phyloP scores from a whole-genome alignment of 2,329 filamentous ascomycete genomes.

The Aspergillus aculeatus region DNA sequence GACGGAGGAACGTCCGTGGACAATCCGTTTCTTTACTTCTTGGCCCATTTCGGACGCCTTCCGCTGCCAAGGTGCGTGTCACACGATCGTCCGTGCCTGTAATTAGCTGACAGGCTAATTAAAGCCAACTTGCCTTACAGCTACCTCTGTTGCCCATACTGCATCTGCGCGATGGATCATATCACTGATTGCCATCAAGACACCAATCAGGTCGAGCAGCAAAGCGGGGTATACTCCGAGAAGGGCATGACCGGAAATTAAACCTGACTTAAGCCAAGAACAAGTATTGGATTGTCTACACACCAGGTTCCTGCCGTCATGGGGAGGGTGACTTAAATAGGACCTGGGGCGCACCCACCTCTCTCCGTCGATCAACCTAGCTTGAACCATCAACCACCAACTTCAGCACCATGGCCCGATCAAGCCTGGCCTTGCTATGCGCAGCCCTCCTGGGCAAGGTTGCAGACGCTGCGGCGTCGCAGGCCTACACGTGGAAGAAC shows the following conservation, averaged over 20 bases:
- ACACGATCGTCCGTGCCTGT: not conserved
- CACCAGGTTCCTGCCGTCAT: not conserved
- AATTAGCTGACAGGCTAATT: not conserved
- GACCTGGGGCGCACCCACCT: not conserved
- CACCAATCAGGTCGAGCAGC: not conserved
- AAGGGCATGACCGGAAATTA: not conserved
- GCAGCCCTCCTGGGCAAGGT: constrained; percentile 8
- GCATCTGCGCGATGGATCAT: not conserved
- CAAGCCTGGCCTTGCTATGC: not conserved
- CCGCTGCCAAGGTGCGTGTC: not conserved
- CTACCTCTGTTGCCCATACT: not conserved
- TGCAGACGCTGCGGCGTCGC: constrained; percentile 22
- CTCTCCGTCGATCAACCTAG: not conserved
- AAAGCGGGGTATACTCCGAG: not conserved
- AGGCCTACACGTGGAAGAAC: constrained; percentile 46
- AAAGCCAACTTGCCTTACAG: not conserved
- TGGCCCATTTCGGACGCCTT: not conserved
- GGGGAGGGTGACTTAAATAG: not conserved
- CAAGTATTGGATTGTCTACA: not conserved
- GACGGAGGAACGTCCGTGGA: not conserved
- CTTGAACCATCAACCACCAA: not conserved
- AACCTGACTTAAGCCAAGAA: not conserved
- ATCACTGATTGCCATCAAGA: not conserved
- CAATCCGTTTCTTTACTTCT: not conserved
- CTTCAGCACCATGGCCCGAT: not conserved